phyloP scores from a whole-genome alignment of 2,329 filamentous ascomycete genomes.

The Colletotrichum liaoningense region DNA sequence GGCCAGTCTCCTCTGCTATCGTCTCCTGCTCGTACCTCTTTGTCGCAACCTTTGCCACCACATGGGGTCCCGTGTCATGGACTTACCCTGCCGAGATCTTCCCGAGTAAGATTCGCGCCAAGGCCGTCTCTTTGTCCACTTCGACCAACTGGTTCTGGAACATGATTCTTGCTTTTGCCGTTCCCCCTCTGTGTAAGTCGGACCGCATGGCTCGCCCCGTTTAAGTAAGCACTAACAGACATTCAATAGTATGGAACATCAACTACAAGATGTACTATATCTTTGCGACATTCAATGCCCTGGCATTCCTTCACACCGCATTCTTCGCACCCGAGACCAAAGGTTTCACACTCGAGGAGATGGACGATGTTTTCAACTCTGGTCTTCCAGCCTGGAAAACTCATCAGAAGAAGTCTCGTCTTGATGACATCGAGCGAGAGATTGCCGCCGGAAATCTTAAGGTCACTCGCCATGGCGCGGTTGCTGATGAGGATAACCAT shows the following conservation, averaged over 20 bases:
- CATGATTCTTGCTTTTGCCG: constrained; percentile 65
- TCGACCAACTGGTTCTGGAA: constrained; percentile 57
- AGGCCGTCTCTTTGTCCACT: constrained; percentile 56
- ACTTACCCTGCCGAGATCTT: constrained; percentile 61
- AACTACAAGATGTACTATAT: constrained; percentile 78
- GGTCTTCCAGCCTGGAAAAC: constrained; percentile 69
- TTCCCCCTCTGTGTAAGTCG: constrained; percentile 53
- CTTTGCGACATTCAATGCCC: constrained; percentile 78
- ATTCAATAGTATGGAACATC: constrained; percentile 54
- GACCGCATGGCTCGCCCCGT: neutral
- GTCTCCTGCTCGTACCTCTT: constrained; percentile 76
- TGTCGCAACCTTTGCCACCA: constrained; percentile 61
- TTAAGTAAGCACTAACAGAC: neutral
- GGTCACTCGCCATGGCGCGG: constrained; percentile 38
- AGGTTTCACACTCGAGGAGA: constrained; percentile 70
- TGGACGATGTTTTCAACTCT: constrained; percentile 77
- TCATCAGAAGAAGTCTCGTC: constrained; percentile 52
- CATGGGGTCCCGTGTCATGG: constrained; percentile 59
- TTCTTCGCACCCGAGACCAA: constrained; percentile 74
- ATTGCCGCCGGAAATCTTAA: constrained; percentile 60
- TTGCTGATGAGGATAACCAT: neutral
- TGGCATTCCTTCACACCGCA: constrained; percentile 76
- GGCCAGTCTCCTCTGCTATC: constrained; percentile 69
- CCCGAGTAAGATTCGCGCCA: constrained; percentile 54
- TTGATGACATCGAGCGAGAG: constrained; percentile 59